Conservation (phyloP, 768 basidiomycete genomes). For the Mycena leptocephala region DNA sequence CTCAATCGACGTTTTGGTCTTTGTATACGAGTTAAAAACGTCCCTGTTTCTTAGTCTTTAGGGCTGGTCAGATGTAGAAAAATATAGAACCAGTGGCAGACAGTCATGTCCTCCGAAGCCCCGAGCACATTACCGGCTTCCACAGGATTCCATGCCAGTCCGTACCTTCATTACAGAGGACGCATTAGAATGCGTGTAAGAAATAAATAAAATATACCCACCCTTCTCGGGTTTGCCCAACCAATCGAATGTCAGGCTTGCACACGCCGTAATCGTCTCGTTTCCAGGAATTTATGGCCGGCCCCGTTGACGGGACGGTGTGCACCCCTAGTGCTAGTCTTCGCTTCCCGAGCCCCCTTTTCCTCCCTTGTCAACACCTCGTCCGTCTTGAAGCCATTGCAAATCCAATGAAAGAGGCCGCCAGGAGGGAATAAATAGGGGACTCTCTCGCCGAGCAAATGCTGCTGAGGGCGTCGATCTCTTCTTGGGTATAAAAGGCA, state of each 20-base stretch:
- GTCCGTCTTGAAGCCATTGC: too few relatives aligned
- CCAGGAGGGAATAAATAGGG: too few relatives aligned
- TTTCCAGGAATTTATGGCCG: too few relatives aligned
- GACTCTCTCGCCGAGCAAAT: too few relatives aligned
- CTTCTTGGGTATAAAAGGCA: too few relatives aligned
- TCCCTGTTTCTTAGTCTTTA: constrained; percentile 75
- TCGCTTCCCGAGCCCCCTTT: too few relatives aligned
- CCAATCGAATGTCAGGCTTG: constrained; percentile 91
- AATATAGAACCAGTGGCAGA: constrained; percentile 86
- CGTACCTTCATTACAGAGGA: constrained; percentile 84
- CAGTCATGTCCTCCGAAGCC: constrained; percentile 95
- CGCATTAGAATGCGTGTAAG: not conserved
- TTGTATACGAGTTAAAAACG: constrained; percentile 89
- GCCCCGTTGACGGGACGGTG: too few relatives aligned
- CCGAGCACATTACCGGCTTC: constrained; percentile 91
- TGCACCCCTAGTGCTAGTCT: too few relatives aligned
- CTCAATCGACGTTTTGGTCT: constrained; percentile 84
- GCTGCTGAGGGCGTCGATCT: too few relatives aligned
- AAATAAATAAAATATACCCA: constrained; percentile 55
- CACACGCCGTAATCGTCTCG: too few relatives aligned
- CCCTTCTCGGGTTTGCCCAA: constrained; percentile 96
- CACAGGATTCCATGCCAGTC: constrained; percentile 92
- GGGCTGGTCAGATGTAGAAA: constrained; percentile 5
- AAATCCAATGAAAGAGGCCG: too few relatives aligned
- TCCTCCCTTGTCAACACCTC: too few relatives aligned